Evolutionary conservation across 1,284 basidiomycete genomes (phyloP), one percentile per base, ranked within the genome.

Genomic region (Naganishia sp.): DNA sequence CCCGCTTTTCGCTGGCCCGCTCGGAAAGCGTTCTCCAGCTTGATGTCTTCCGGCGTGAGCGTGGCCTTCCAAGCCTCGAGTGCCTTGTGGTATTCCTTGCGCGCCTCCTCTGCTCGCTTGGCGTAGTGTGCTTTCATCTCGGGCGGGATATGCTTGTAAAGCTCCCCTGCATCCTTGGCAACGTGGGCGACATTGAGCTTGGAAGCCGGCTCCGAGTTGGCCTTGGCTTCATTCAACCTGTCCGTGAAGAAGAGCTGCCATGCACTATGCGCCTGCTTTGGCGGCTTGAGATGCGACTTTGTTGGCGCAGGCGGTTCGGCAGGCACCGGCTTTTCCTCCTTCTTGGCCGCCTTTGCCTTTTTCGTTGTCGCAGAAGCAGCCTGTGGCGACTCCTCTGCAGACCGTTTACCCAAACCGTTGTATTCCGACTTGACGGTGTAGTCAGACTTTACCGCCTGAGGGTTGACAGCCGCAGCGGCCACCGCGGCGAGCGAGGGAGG

Each of bases 161-260:
- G 90, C 73, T 88, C 86, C 52, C 92, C 93, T 47, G 93, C 94
- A 75, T 95, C 93, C 80, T 95, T 95, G 71, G 94, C 93, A 46
- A 93, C 92, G 77, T 94, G 91, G 9, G 94, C 93, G 67, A 97
- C 93, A 78, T 97, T 96, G 57, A 97, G 85, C 80, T 94, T 94
- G 73, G 90, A 74, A 31, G 77, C 78, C 6, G 79, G 79, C 70
- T 89, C 69, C 7, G 76, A 74, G 23, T 75, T 74, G 0, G 86
- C 86, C 81, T 94, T 93, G 78, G 93, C 91, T 74, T 88, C 86
- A 78, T 90, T 88, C 71, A 97, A 92, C 87, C 92, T 94, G 77
- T 96, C 92, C 45, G 92, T 93, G 79, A 97, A 96, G 82, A 93
- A 97, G 61, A 97, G 85, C 80, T 97, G 94, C 94, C 94, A 97